Evolutionary conservation across 352 stramenopile genomes (phyloP).

Genomic region (Phytophthora litchii): DNA sequence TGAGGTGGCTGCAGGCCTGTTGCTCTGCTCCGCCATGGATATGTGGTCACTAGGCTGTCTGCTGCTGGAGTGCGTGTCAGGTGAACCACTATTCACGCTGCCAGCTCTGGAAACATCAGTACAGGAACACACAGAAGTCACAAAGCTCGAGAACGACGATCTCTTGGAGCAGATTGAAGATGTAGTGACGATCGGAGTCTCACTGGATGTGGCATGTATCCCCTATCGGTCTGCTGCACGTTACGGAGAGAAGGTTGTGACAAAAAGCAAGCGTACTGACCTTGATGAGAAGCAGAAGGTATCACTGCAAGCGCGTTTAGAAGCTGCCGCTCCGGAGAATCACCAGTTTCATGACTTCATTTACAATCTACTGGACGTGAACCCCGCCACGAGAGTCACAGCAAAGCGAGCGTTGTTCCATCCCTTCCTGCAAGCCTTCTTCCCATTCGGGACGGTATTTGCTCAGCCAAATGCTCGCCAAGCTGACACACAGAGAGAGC

Average conservation of each 20-base stretch:
- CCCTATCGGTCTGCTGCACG: conserved; percentile 38
- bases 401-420: conserved; percentile 64
- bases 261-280: conserved; percentile 2
- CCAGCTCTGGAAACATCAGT: conserved; percentile 15
- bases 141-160: conserved; percentile 37
- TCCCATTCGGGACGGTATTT: conserved; percentile 73
- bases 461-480: conserved; percentile 8
- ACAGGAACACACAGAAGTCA: conserved; percentile 14
- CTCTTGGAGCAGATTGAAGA: conserved; percentile 55
- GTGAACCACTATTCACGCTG: conserved; percentile 60
- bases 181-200: conserved; percentile 35
- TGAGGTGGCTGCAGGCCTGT: conserved; percentile 66
- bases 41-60: conserved; percentile 85
- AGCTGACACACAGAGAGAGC: conserved; percentile 9
- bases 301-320: conserved; percentile 33
- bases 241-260: conserved; percentile 18
- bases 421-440: conserved; percentile 71
- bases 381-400: conserved; percentile 50
- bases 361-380: conserved; percentile 50
- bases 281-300: conserved; percentile 17
- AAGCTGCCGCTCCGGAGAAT: conserved; percentile 35
- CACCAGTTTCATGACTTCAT: conserved; percentile 62
- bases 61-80: conserved; percentile 64
- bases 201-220: conserved; percentile 27
- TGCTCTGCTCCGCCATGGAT: conserved; percentile 67